Base-by-base conservation (phyloP, 306 rosid species). In the Sophora flavescens region DNA sequence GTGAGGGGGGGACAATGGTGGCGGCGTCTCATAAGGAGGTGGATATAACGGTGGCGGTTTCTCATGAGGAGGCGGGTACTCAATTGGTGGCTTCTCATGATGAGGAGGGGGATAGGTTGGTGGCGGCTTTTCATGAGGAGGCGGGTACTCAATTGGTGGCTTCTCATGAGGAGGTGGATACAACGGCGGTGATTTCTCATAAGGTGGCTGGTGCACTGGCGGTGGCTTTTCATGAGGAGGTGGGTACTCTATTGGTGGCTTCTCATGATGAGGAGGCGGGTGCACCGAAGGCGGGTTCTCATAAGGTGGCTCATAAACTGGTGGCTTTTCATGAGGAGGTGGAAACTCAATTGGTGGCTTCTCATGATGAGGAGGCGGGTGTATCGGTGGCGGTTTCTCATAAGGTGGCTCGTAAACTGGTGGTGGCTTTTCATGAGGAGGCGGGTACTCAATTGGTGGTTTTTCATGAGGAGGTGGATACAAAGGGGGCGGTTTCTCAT, bases 311-410 rank as follows among this genome's bases (percentile, higher is more conserved):
- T 10, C 16, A 0, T 77, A 18, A 6, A 53, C n/a, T 13, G 76
- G 82, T 28, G 77, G 84, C 0, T 57, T 64, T 45, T 32, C 59
- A 32, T 50, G 36, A 0, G 82, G 84, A 1, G 84, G 83, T 4
- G 47, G 3, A 4, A 48, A 22, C 8, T 2, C 41, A 11, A 58
- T 35, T 0, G 81, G 76, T 2, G 69, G 75, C 2, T 70, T 63
- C 13, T n/a, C 44, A 14, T 76, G 30, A 8, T 22, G 22, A 22
- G 86, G 84, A 1, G 71, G 80, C 6, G 63, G 63, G 2, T 57
- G 4, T 15, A 17, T n/a, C 1, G 35, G 38, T 0, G 66, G 42
- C 0, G 78, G 65, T 0, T 47, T 35, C 16, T 22, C 70, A 2
- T 59, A 0, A 3, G 72, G 77, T 30, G 70, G 69, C 56, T 50